Evolutionary conservation across 345 rosid species (phyloP).

Genomic region (Salix arbutifolia): DNA sequence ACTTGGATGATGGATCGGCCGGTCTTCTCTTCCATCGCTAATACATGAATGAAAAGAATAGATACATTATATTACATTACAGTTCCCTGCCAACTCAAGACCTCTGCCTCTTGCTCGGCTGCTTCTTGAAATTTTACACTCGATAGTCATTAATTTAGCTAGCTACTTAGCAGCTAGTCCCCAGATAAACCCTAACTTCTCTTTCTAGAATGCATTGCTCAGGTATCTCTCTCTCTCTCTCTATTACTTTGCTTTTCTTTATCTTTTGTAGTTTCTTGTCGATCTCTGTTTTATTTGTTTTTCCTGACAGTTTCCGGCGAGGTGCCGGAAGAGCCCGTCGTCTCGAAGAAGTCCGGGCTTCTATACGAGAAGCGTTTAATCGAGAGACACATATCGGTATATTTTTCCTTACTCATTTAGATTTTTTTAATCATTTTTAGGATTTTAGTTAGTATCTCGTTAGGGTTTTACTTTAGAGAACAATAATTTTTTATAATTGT

Average conservation of each 20-base stretch:
- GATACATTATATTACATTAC: neutral
- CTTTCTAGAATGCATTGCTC: slow-evolving; percentile 63
- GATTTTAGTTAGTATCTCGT: slow-evolving; percentile 3
- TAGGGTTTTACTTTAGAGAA: neutral
- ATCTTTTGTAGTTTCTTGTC: neutral
- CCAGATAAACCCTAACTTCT: slow-evolving; percentile 21
- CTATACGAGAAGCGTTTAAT: slow-evolving; percentile 87
- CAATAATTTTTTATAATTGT: neutral
- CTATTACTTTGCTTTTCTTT: neutral
- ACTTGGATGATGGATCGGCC: too few species aligned
- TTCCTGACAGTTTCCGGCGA: slow-evolving; percentile 72
- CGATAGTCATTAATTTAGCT: neutral
- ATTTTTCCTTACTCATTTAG: neutral
- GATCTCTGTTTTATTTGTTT: neutral
- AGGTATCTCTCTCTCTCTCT: slow-evolving; percentile 38
- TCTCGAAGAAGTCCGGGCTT: slow-evolving; percentile 72
- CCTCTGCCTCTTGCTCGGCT: neutral
- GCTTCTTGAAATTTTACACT: neutral
- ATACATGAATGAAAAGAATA: neutral
- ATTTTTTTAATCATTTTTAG: neutral
- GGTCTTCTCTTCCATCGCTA: neutral
- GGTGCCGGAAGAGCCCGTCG: slow-evolving; percentile 91
- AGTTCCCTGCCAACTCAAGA: neutral
- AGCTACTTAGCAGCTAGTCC: neutral
- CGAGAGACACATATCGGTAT: slow-evolving; percentile 73